These are phyloP conservation scores for Silene coronaria DNA, from an alignment of 179 eudicot genomes.

Conservation along the genomic window DNA sequence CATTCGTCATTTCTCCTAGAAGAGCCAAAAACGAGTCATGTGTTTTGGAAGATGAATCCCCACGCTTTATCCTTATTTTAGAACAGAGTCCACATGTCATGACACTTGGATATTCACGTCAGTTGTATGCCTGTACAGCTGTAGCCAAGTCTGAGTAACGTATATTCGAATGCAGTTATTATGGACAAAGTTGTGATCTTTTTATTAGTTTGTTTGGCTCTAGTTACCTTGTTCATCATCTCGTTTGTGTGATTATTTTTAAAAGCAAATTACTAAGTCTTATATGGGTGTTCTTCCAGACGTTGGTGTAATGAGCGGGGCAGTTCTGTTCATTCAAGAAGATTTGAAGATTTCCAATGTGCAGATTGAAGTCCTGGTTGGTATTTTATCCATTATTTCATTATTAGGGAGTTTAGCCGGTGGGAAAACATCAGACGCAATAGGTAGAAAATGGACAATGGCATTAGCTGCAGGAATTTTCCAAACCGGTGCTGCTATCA, in stretches of 20 bases:
- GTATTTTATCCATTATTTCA: slow-evolving; percentile 68
- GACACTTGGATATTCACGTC: too few species aligned
- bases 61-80: too few species aligned
- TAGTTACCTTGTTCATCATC: neutral
- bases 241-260: neutral
- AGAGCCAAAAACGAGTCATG: too few species aligned
- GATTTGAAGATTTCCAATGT: slow-evolving; percentile 64
- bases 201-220: neutral
- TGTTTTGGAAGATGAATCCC: too few species aligned
- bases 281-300: slow-evolving; percentile 30
- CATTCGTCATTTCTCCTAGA: too few species aligned
- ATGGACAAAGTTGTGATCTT: neutral
- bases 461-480: slow-evolving; percentile 62
- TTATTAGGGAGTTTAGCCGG: slow-evolving; percentile 74
- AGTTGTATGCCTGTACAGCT: too few species aligned
- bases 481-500: slow-evolving; percentile 64
- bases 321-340: slow-evolving; percentile 73
- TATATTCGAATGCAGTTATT: neutral
- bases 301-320: slow-evolving; percentile 98
- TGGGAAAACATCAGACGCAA: slow-evolving; percentile 68
- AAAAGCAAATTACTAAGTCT: neutral
- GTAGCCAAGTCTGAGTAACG: too few species aligned
- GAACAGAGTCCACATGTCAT: too few species aligned
- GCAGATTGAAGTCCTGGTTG: slow-evolving; percentile 68
- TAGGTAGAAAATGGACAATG: slow-evolving; percentile 94